Evolutionary conservation across 768 basidiomycete genomes (phyloP).

Genomic region (Boletus rubroflammeus): DNA sequence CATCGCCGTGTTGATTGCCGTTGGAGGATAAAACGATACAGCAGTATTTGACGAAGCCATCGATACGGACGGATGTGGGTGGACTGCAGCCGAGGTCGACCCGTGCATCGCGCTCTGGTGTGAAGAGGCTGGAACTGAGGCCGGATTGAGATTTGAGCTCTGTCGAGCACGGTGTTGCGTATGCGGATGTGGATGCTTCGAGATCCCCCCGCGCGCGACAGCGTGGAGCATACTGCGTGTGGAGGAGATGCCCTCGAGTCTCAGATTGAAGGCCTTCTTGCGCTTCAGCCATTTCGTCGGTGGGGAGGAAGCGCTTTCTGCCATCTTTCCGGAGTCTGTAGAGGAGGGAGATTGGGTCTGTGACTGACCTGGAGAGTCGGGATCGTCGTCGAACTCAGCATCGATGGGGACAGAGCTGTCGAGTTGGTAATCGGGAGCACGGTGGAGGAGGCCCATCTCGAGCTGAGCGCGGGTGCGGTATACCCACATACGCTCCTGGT

Average conservation of each 20-base stretch:
- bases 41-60: conserved; percentile 15
- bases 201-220: conserved; percentile 22
- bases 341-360: conserved; percentile 15
- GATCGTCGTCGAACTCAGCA: conserved; percentile 19
- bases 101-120: conserved; percentile 16
- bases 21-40: conserved; percentile 28
- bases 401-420: conserved; percentile 8
- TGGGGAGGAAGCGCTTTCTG: conserved; percentile 30
- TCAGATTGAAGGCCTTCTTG: conserved; percentile 57
- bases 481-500: conserved; percentile 70
- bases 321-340: conserved; percentile 26
- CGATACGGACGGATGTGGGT: conserved; percentile 16
- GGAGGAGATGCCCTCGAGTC: conserved; percentile 41
- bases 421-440: conserved; percentile 3
- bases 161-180: conserved; percentile 29
- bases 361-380: conserved; percentile 17
- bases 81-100: conserved; percentile 11
- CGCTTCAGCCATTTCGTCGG: conserved; percentile 48
- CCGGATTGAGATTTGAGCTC: conserved; percentile 30
- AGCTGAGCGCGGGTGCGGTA: conserved; percentile 61
- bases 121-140: conserved; percentile 21
- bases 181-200: conserved; percentile 25
- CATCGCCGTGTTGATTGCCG: conserved; percentile 28
- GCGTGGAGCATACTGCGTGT: conserved; percentile 19
- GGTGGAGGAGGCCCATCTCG: conserved; percentile 42